Evolutionary conservation across 1,284 basidiomycete species (phyloP).

Genomic region (Cryptococcus jaspeensis): DNA sequence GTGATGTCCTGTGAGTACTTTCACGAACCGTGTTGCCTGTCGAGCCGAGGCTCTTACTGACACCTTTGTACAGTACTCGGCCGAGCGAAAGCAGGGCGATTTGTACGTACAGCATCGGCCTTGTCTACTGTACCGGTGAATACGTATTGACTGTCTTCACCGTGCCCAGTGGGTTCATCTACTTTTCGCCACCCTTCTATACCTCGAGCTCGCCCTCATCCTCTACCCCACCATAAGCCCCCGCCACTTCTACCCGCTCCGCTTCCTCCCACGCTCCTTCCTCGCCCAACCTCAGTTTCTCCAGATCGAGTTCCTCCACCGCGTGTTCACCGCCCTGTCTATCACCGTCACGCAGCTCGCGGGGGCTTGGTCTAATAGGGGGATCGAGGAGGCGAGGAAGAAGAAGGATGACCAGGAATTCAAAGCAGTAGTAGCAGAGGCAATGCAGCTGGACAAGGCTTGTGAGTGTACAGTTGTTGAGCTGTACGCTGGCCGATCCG

Average conservation of each 20-base stretch:
- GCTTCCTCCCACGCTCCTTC: constrained; percentile 2
- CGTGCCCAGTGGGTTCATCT: constrained; percentile 67
- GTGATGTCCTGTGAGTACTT: constrained; percentile 47
- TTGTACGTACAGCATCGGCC: constrained; percentile 58
- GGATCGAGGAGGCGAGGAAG: background rate
- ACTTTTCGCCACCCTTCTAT: constrained; percentile 61
- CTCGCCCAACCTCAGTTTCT: constrained; percentile 25
- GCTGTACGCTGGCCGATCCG: too few relatives aligned
- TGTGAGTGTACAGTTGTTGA: constrained; percentile 11
- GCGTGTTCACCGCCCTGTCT: constrained; percentile 30
- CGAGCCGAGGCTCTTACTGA: constrained; percentile 1
- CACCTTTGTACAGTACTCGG: constrained; percentile 59
- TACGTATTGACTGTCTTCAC: background rate
- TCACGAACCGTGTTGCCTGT: background rate
- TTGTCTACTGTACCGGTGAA: constrained; percentile 5
- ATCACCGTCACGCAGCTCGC: constrained; percentile 42
- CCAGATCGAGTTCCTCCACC: constrained; percentile 31
- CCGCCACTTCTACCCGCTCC: constrained; percentile 9
- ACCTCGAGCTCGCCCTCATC: constrained; percentile 51
- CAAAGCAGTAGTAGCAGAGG: constrained; percentile 3
- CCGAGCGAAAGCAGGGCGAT: constrained; percentile 61
- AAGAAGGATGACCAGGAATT: constrained; percentile 9
- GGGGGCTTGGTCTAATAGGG: constrained; percentile 27
- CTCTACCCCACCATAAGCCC: constrained; percentile 24
- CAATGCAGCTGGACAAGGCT: constrained; percentile 21